Percentiles rank a stretch among this genome's conserved stretches.
Evolutionary conservation across 139 green algal genomes (phyloP).

Genomic region (Tetraselmis chui): DNA sequence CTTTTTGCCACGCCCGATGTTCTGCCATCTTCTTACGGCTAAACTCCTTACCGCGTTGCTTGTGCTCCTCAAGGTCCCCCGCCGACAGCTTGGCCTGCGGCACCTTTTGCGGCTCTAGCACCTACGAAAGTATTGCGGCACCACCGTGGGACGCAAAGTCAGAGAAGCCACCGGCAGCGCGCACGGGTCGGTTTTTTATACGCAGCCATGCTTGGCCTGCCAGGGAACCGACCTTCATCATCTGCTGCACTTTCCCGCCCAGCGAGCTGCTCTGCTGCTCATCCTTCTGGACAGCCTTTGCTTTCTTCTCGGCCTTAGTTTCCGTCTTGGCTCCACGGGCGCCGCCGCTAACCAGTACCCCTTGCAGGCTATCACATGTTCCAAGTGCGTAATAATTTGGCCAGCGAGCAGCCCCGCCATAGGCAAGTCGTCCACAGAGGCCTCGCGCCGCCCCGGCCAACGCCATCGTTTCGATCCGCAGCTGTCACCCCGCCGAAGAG

Average conservation of each 20-base stretch:
- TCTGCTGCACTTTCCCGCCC: neutral
- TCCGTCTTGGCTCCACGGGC: neutral
- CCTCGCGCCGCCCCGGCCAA: no score
- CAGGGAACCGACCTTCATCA: neutral
- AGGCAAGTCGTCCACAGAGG: neutral
- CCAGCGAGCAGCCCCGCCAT: neutral
- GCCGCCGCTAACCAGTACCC: neutral
- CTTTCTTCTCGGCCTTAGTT: neutral
- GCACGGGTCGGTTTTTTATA: no score
- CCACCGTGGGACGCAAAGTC: no score
- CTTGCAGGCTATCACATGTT: neutral
- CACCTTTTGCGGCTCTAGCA: neutral
- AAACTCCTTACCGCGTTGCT: neutral
- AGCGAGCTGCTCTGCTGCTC: neutral
- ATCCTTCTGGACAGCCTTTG: neutral
- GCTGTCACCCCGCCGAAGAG: no score
- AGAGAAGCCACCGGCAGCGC: no score
- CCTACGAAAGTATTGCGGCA: no score
- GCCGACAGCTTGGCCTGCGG: neutral
- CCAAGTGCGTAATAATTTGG: neutral
- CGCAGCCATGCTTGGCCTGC: no score
- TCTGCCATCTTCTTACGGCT: neutral
- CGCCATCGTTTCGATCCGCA: no score
- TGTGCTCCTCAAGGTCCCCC: neutral
- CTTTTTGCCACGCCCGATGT: neutral